Conservation (phyloP, 2,329 filamentous ascomycete species). For the Penicillium expansum region DNA sequence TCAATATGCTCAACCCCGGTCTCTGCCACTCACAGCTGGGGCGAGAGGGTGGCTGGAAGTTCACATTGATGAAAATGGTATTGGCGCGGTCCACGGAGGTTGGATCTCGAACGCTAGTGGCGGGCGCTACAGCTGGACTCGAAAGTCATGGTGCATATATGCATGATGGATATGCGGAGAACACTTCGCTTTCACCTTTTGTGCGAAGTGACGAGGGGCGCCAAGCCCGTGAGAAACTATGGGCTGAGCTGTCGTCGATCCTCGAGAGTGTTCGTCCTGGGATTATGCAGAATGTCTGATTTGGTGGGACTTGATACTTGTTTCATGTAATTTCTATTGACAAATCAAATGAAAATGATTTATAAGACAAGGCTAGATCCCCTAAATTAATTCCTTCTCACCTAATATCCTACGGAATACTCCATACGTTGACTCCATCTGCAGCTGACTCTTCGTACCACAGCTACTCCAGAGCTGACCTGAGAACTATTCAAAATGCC, state of each 20-base stretch:
- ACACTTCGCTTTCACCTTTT: slow-evolving; percentile 32
- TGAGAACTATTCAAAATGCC: not conserved
- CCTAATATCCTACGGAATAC: not conserved
- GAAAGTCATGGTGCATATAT: slow-evolving; percentile 51
- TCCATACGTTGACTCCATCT: not conserved
- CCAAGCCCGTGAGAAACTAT: slow-evolving; percentile 41
- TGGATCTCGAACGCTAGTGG: slow-evolving; percentile 48
- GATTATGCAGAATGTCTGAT: slow-evolving; percentile 26
- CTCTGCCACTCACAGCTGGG: slow-evolving; percentile 51
- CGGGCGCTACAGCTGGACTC: slow-evolving; percentile 37
- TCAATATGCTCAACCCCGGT: slow-evolving; percentile 56
- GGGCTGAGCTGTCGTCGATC: slow-evolving; percentile 44
- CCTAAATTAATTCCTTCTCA: not conserved
- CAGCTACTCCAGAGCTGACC: not conserved
- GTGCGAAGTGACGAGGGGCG: slow-evolving; percentile 43
- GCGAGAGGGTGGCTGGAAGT: slow-evolving; percentile 32
- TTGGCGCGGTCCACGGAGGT: slow-evolving; percentile 47
- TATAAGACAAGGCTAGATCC: not conserved
- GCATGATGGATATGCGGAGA: slow-evolving; percentile 33
- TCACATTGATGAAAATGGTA: slow-evolving; percentile 28
- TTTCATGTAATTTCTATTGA: not conserved
- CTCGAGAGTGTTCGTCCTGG: slow-evolving; percentile 46
- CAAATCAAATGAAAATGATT: not conserved
- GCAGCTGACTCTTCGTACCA: not conserved
- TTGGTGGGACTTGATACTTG: not conserved